phyloP scores from a whole-genome alignment of 441 rosid genomes.

The Geranium incanum region DNA sequence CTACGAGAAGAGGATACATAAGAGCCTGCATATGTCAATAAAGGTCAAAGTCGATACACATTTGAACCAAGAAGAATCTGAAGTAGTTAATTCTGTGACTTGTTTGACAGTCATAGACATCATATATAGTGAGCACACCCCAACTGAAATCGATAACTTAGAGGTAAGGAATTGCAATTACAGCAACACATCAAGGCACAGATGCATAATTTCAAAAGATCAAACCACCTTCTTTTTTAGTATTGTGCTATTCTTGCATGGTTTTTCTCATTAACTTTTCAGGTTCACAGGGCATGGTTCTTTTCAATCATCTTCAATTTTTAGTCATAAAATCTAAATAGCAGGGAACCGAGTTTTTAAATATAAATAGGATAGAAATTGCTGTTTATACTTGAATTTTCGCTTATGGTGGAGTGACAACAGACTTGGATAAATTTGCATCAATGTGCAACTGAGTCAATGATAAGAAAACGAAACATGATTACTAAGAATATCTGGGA shows the following conservation, averaged over 20 bases:
- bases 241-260: background rate
- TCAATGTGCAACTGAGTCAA: background rate
- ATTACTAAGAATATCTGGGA: background rate
- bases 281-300: background rate
- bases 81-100: background rate
- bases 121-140: background rate
- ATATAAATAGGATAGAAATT: background rate
- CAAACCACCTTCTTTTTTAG: background rate
- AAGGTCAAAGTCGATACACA: background rate
- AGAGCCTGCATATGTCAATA: constrained; percentile 63
- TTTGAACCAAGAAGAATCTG: constrained; percentile 4
- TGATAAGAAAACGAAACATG: background rate
- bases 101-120: background rate
- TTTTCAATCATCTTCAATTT: background rate
- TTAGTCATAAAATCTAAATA: background rate
- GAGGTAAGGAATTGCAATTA: background rate
- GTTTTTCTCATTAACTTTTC: background rate
- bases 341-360: background rate
- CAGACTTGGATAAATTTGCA: background rate
- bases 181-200: background rate
- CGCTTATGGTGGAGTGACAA: background rate
- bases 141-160: background rate
- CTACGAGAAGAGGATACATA: constrained; percentile 99
- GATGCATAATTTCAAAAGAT: background rate
- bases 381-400: background rate